Conservation (phyloP, 1,284 basidiomycete genomes). For the Rugosomyces carneus region DNA sequence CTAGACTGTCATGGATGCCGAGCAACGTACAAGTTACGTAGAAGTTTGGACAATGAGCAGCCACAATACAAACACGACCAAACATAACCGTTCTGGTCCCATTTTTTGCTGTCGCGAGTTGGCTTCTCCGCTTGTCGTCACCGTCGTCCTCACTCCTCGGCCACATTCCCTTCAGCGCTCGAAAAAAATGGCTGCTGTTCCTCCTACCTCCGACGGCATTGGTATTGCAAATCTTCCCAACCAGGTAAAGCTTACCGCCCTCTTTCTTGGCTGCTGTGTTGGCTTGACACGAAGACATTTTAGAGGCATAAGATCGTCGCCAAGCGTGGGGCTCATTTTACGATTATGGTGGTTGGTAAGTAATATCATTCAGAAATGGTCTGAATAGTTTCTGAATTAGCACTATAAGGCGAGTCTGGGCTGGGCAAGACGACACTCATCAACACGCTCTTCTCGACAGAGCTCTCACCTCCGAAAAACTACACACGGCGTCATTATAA, state of each 20-base stretch:
- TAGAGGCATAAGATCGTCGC: conserved; percentile 93
- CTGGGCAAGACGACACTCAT: conserved; percentile 94
- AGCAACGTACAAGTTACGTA: too few species aligned
- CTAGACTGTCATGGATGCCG: too few species aligned
- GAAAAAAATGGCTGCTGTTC: conserved; percentile 31
- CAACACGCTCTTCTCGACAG: conserved; percentile 99
- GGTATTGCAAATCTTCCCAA: conserved; percentile 95
- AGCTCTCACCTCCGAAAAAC: conserved; percentile 89
- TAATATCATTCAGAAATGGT: conserved; percentile 15
- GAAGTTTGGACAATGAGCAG: too few species aligned
- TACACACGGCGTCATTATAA: conserved; percentile 89
- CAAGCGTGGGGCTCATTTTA: conserved; percentile 96
- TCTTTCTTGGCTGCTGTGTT: conserved; percentile 6
- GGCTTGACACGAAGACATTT: conserved; percentile 11
- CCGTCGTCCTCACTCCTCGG: conserved; percentile 26
- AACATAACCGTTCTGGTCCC: conserved; percentile 12
- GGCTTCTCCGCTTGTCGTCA: conserved; percentile 19
- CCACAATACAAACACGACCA: conserved; percentile 14
- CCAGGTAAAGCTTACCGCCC: conserved; percentile 60
- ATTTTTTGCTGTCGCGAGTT: conserved; percentile 20
- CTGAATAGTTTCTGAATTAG: background rate
- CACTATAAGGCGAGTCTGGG: conserved; percentile 78
- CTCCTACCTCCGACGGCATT: conserved; percentile 58
- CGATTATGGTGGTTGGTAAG: conserved; percentile 98
- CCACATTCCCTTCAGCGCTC: background rate